A percentile compares a stretch with the other conserved stretches of the same genome.
phyloP scores from a whole-genome alignment of 2,329 filamentous ascomycete species.

The Ophiostoma tasmaniense region DNA sequence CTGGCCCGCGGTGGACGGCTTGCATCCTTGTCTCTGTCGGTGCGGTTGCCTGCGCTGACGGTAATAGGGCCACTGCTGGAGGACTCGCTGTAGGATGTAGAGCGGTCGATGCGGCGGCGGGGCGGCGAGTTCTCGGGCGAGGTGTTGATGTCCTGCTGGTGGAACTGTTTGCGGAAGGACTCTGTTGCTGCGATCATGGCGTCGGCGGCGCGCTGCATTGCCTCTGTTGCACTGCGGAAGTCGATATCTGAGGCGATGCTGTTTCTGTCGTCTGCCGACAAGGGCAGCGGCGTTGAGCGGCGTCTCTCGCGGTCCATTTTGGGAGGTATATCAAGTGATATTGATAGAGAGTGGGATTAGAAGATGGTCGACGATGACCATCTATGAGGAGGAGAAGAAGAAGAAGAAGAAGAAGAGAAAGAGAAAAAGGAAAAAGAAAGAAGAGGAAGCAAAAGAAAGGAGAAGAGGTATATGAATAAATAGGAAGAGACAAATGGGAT shows the following conservation, averaged over 20 bases:
- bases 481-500: neutral
- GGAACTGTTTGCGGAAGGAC: conserved; percentile 24
- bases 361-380: neutral
- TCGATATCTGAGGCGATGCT: conserved; percentile 19
- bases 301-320: conserved; percentile 16
- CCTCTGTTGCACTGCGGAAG: conserved; percentile 24
- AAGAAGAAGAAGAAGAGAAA: conserved; percentile 11
- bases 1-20: conserved; percentile 4
- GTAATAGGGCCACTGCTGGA: neutral
- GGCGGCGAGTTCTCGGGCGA: neutral
- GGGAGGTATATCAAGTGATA: neutral
- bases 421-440: neutral
- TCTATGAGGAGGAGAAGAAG: neutral
- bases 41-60: neutral
- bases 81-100: neutral
- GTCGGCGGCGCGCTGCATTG: conserved; percentile 27
- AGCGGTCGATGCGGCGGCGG: neutral
- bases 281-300: conserved; percentile 16
- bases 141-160: conserved; percentile 11
- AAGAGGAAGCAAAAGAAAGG: conserved; percentile 9
- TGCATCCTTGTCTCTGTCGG: neutral
- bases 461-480: conserved; percentile 12
- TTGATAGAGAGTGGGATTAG: neutral
- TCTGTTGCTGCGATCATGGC: conserved; percentile 27
- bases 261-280: conserved; percentile 9